phyloP scores from a whole-genome alignment of 1,284 basidiomycete genomes.

The Cystobasidium sp. region DNA sequence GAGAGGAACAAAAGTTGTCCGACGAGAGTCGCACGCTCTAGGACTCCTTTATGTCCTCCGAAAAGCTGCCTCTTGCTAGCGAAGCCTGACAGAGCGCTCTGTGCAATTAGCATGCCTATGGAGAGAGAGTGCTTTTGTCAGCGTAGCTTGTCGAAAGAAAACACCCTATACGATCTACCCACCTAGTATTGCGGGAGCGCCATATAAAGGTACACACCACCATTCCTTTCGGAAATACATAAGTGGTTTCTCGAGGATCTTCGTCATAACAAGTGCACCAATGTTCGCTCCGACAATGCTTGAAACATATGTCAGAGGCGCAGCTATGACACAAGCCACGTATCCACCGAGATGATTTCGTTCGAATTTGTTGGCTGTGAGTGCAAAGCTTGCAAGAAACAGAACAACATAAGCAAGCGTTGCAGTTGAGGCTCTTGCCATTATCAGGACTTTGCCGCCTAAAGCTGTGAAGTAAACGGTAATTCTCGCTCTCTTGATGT shows the following conservation, averaged over 20 bases:
- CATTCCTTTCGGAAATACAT: slow-evolving; percentile 65
- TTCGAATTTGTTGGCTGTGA: slow-evolving; percentile 9
- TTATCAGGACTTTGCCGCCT: slow-evolving; percentile 69
- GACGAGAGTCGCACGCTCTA: slow-evolving; percentile 68
- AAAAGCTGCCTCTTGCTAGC: slow-evolving; percentile 40
- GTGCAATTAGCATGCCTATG: slow-evolving; percentile 44
- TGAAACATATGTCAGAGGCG: slow-evolving; percentile 55
- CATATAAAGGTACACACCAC: slow-evolving; percentile 75
- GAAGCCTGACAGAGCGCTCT: slow-evolving; percentile 39
- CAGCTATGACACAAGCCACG: slow-evolving; percentile 49
- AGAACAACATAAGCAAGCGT: slow-evolving; percentile 69
- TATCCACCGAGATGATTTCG: slow-evolving; percentile 23
- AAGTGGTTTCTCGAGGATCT: slow-evolving; percentile 65
- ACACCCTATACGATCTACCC: too few species aligned
- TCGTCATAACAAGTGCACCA: slow-evolving; percentile 73
- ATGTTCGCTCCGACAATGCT: slow-evolving; percentile 69
- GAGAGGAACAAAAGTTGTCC: slow-evolving; percentile 69
- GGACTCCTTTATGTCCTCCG: slow-evolving; percentile 50
- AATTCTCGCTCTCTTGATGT: slow-evolving; percentile 66
- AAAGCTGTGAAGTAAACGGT: slow-evolving; percentile 71
- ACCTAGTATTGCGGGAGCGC: slow-evolving; percentile 69
- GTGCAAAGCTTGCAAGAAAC: slow-evolving; percentile 48
- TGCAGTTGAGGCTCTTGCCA: slow-evolving; percentile 71
- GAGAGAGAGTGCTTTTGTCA: not conserved
- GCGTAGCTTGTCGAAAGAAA: not conserved